Evolutionary conservation across 1,139 yeast genomes (phyloP).

Genomic region (Trichomonascaceae sp.): DNA sequence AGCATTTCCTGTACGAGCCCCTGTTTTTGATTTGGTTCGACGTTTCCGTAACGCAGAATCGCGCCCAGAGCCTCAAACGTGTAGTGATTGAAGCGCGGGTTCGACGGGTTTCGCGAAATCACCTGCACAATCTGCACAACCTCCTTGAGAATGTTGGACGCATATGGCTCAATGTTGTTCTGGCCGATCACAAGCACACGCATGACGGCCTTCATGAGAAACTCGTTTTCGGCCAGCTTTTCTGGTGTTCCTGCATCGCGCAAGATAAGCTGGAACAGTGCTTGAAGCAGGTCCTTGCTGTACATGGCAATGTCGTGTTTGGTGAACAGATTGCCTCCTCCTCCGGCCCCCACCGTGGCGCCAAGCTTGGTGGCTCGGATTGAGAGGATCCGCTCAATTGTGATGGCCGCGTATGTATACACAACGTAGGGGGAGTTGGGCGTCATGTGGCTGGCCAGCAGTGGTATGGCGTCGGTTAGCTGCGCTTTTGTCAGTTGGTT

Average conservation of each 20-base stretch:
- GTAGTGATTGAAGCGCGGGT: constrained; percentile 86
- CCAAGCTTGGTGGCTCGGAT: constrained; percentile 35
- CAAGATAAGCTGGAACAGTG: constrained; percentile 54
- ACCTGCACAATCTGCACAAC: constrained; percentile 54
- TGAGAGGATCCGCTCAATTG: constrained; percentile 77
- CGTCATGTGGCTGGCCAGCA: constrained; percentile 53
- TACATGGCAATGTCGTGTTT: constrained; percentile 56
- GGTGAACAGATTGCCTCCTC: constrained; percentile 46
- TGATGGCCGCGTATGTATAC: constrained; percentile 85
- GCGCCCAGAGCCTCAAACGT: constrained; percentile 81
- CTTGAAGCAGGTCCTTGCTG: constrained; percentile 42
- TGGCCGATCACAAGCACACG: constrained; percentile 68
- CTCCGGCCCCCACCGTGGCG: constrained; percentile 4
- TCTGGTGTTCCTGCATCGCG: constrained; percentile 59
- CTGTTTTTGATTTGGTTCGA: constrained; percentile 17
- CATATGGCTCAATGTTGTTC: constrained; percentile 38
- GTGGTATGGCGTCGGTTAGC: constrained; percentile 65
- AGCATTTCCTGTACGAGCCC: constrained; percentile 27
- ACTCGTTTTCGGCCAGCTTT: constrained; percentile 89
- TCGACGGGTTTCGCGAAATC: constrained; percentile 82
- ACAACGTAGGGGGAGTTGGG: constrained; percentile 56
- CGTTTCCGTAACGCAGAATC: constrained; percentile 43
- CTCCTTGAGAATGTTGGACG: constrained; percentile 37
- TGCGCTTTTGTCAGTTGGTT: constrained; percentile 86
- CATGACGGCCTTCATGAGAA: constrained; percentile 78